phyloP scores from a whole-genome alignment of 176 grass and related monocot species.

The Chrysopogon serrulatus region DNA sequence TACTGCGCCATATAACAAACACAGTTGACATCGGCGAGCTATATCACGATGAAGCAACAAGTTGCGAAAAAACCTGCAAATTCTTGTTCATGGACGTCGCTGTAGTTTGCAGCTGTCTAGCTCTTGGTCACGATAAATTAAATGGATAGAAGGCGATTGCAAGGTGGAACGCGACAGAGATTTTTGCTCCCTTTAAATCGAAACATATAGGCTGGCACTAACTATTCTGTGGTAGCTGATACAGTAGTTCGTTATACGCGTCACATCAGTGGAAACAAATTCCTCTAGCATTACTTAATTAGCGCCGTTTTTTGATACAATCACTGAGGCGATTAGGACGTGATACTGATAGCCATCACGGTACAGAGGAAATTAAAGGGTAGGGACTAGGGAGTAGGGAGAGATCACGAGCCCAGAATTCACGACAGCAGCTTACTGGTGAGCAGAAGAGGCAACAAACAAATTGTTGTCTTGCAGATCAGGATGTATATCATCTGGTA shows the following conservation, averaged over 20 bases:
- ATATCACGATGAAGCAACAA: not conserved
- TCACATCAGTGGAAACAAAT: not conserved
- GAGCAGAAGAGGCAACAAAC: not conserved
- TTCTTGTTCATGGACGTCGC: not conserved
- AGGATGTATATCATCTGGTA: not conserved
- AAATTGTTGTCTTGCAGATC: not conserved
- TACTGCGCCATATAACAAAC: too few relatives aligned
- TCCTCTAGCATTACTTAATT: not conserved
- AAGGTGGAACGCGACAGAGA: not conserved
- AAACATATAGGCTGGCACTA: not conserved
- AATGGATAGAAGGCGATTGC: not conserved
- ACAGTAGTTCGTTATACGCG: not conserved
- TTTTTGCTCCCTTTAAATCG: not conserved
- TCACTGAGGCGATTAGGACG: not conserved
- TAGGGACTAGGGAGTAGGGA: too few relatives aligned
- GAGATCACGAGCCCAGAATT: not conserved
- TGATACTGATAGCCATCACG: not conserved
- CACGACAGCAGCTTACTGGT: not conserved
- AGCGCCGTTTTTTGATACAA: not conserved
- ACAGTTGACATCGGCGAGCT: not conserved
- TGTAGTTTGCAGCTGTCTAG: not conserved
- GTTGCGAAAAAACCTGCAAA: not conserved
- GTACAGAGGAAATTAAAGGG: not conserved
- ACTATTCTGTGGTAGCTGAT: not conserved
- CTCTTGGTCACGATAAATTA: not conserved